Evolutionary conservation across 1,284 basidiomycete genomes (phyloP).

Genomic region (Fomitiporia mediterranea): DNA sequence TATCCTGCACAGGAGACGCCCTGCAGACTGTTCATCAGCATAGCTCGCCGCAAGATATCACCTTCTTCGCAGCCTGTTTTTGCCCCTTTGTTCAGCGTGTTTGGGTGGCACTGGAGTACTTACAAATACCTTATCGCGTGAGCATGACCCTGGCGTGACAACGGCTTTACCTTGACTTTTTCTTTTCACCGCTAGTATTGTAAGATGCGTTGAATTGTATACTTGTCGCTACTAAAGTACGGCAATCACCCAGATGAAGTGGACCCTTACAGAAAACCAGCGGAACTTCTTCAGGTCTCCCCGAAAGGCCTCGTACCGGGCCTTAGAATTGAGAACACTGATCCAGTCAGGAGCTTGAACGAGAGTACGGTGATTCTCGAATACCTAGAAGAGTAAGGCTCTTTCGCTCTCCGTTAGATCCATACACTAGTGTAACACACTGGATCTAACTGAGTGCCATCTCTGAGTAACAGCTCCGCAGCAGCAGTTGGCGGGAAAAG

Average conservation of each 20-base stretch:
- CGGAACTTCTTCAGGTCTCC: constrained; percentile 71
- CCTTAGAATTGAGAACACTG: constrained; percentile 48
- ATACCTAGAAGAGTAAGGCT: constrained; percentile 64
- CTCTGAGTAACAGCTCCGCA: constrained; percentile 42
- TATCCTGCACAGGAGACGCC: constrained; percentile 54
- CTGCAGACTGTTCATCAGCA: constrained; percentile 49
- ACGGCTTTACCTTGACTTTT: too few relatives aligned
- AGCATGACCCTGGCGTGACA: constrained; percentile 15
- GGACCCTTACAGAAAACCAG: constrained; percentile 78
- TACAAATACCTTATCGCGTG: constrained; percentile 60
- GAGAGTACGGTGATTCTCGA: constrained; percentile 73
- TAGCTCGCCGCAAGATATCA: constrained; percentile 44
- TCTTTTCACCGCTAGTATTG: neutral
- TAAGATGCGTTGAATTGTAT: constrained; percentile 10
- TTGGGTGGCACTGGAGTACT: constrained; percentile 62
- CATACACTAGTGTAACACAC: neutral
- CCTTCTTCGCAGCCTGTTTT: constrained; percentile 66
- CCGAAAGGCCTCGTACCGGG: constrained; percentile 78
- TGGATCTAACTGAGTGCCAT: neutral
- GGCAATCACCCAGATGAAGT: constrained; percentile 53
- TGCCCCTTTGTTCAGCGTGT: constrained; percentile 73
- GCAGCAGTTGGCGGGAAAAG: constrained; percentile 40
- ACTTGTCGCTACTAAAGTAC: neutral
- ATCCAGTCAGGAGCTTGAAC: constrained; percentile 53
- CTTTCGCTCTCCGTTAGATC: neutral